Evolutionary conservation across 805 yeast species (phyloP).

Genomic region (Cyberlindnera lachancei): DNA sequence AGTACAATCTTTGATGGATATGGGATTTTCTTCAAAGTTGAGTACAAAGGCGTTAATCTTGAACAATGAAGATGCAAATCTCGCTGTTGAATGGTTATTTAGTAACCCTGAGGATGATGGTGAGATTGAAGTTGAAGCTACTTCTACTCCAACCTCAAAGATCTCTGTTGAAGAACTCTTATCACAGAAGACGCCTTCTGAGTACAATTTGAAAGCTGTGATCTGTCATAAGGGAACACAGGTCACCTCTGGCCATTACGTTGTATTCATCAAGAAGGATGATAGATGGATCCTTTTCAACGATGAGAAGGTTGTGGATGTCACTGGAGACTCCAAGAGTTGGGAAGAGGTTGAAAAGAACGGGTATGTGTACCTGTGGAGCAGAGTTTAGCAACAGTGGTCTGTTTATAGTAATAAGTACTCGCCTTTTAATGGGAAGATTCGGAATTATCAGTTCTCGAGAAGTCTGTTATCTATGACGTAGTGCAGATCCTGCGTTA

Average conservation of each 20-base stretch:
- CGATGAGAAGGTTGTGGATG: constrained; percentile 75
- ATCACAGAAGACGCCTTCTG: constrained; percentile 3
- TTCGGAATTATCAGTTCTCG: no score
- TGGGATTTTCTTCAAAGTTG: constrained; percentile 71
- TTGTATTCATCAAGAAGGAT: constrained; percentile 54
- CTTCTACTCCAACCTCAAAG: constrained; percentile 1
- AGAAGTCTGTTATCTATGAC: no score
- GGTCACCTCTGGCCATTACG: constrained; percentile 87
- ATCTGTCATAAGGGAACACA: constrained; percentile 84
- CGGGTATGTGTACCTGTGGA: constrained; percentile 39
- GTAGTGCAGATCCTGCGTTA: no score
- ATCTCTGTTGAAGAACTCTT: constrained; percentile 6
- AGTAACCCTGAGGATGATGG: constrained; percentile 75
- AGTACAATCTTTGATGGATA: constrained; percentile 43
- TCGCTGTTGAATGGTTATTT: constrained; percentile 90
- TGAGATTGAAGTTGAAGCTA: constrained; percentile 27
- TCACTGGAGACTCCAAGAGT: constrained; percentile 30
- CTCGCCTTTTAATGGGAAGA: no score
- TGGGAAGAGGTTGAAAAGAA: constrained; percentile 30
- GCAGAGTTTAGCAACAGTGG: constrained; percentile 3
- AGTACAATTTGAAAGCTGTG: constrained; percentile 50
- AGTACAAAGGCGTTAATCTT: constrained; percentile 67
- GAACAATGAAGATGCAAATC: constrained; percentile 55
- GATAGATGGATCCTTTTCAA: constrained; percentile 67
- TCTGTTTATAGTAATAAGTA: no score